Evolutionary conservation across 352 stramenopile genomes (phyloP), one percentile per base, ranked within the genome.

Genomic region (Globisporangium echinulatum): DNA sequence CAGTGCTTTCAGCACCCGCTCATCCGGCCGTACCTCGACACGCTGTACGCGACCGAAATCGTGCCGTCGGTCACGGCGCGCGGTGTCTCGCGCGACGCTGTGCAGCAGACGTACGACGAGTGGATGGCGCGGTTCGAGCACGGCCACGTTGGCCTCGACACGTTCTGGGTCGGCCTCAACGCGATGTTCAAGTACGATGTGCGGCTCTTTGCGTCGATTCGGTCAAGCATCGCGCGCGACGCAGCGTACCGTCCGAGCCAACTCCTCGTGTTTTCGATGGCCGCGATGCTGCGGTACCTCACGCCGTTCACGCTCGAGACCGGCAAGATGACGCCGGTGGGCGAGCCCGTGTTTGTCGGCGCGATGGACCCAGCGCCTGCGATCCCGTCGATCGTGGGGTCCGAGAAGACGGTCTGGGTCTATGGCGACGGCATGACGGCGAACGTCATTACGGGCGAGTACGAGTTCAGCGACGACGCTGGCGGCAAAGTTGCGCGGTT

Each of bases 121-220:
- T 98, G 94, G 94, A 83, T 89, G 58, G 50, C 47, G 44, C 79
- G 94, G 15, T 55, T 98, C 46, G 53, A 80, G n/a, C 87, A 97
- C 79, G 67, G 80, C 9, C 56, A 85, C 64, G 97, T 98, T 69
- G 90, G 94, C 11, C 64, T 98, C 17, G 88, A 89, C 52, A 96
- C 87, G 42, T 97, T 98, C 72, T 98, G 96, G 71, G 90, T 98
- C 49, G 78, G 71, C 6, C 92, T 98, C 75, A 97, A 97, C 70
- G 85, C 86, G 5, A 68, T 84, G 60, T 54, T 82, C 49, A 79
- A 77, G 62, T 77, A 72, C 44, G 40, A 58, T 37, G 71, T 83
- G 3, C 64, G 79, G 2, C 55, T 90, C 0, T 69, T 90, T 25
- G 66, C 49, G 52, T 67, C 53, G 10, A 65, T 85, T 17, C 58